A percentile compares a stretch with the other conserved stretches of the same genome.
phyloP scores from a whole-genome alignment of 192 early-diverging fungal genomes.

The Tieghemiomyces parasiticus region DNA sequence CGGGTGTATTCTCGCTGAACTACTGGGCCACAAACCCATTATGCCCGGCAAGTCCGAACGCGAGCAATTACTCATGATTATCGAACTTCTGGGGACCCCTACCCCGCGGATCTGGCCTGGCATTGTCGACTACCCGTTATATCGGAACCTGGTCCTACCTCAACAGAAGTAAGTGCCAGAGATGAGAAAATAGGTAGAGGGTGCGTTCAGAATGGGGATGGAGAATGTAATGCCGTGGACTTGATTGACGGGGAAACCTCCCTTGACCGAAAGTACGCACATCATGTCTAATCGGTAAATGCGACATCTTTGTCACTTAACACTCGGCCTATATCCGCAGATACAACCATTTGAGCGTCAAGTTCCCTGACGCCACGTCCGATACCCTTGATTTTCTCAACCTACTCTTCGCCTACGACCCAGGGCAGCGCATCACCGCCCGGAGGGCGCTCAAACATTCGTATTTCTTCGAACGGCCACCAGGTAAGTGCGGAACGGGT shows the following conservation, averaged over 20 bases:
- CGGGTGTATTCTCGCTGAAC: conserved; percentile 64
- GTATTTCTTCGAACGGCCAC: conserved; percentile 66
- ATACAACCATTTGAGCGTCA: conserved; percentile 38
- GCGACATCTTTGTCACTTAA: no score
- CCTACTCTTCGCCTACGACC: conserved; percentile 60
- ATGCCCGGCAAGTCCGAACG: conserved; percentile 72
- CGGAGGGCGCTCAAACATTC: conserved; percentile 48
- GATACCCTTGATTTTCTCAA: conserved; percentile 43
- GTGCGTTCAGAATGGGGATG: neutral
- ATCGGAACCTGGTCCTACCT: conserved; percentile 37
- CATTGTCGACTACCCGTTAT: conserved; percentile 46
- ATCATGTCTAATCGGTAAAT: no score
- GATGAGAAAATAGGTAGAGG: neutral
- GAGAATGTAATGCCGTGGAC: no score
- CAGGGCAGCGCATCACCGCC: conserved; percentile 44
- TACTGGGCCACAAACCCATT: conserved; percentile 52
- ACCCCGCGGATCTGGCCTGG: conserved; percentile 63
- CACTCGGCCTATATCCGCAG: no score
- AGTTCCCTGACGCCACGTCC: conserved; percentile 34
- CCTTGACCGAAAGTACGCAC: no score
- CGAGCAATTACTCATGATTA: conserved; percentile 57
- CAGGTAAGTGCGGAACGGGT: no score
- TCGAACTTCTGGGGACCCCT: conserved; percentile 60
- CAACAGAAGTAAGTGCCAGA: conserved; percentile 26
- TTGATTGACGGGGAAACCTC: no score